Evolutionary conservation across 805 yeast species (phyloP).

Genomic region (Starmera dryadoides): DNA sequence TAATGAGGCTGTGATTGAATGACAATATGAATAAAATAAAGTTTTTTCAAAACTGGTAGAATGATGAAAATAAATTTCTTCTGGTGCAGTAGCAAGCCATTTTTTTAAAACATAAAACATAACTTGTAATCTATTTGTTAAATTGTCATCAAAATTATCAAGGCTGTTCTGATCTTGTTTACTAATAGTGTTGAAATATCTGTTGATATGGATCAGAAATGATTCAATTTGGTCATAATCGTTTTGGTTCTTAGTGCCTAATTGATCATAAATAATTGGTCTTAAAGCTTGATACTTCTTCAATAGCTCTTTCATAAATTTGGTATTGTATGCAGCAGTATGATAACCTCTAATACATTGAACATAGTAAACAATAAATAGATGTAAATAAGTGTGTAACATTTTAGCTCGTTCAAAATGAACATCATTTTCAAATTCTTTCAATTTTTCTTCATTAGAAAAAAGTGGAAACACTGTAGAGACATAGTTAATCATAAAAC

Average conservation of each 20-base stretch:
- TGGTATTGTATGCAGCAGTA: constrained; percentile 22
- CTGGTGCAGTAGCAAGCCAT: constrained; percentile 15
- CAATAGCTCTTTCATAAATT: constrained; percentile 22
- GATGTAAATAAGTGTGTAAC: constrained; percentile 13
- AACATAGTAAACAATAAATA: constrained; percentile 17
- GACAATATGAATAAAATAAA: constrained; percentile 25
- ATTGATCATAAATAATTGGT: constrained; percentile 10
- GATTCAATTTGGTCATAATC: constrained; percentile 5
- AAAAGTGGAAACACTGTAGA: constrained; percentile 14
- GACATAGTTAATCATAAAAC: constrained; percentile 13
- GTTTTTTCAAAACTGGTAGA: constrained; percentile 9
- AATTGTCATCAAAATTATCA: neutral
- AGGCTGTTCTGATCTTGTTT: neutral
- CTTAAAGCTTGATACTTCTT: constrained; percentile 13
- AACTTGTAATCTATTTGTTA: constrained; percentile 16
- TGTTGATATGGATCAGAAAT: neutral
- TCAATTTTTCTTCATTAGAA: constrained; percentile 5
- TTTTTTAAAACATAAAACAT: constrained; percentile 19
- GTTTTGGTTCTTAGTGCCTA: constrained; percentile 4
- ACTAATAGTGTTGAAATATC: neutral
- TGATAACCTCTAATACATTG: constrained; percentile 27
- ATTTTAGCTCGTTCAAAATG: constrained; percentile 13
- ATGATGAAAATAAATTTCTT: constrained; percentile 5
- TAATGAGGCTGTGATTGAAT: constrained; percentile 24
- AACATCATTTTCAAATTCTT: constrained; percentile 5